Conservation (phyloP, 1,139 yeast species). For the Hyphopichia buzzinii region DNA sequence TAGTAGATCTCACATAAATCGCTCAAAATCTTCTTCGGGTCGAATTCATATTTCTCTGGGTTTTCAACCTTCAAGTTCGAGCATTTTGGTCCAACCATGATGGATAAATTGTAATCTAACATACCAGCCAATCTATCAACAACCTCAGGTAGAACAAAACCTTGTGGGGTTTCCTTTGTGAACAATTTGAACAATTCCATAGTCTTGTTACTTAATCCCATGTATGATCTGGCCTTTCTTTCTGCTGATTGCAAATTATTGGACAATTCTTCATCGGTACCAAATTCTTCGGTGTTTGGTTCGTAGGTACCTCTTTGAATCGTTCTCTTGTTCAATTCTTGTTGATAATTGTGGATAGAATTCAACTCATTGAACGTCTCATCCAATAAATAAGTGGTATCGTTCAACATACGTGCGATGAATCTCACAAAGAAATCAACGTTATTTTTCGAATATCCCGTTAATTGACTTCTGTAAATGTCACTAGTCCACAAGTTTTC, state of each 20-base stretch:
- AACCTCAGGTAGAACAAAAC: slow-evolving; percentile 84
- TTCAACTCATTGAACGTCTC: slow-evolving; percentile 82
- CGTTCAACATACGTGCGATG: slow-evolving; percentile 92
- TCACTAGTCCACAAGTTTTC: slow-evolving; percentile 81
- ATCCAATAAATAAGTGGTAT: slow-evolving; percentile 85
- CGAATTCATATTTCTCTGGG: slow-evolving; percentile 81
- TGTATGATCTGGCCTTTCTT: slow-evolving; percentile 74
- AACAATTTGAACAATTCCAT: slow-evolving; percentile 75
- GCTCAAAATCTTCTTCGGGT: slow-evolving; percentile 70
- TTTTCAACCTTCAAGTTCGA: slow-evolving; percentile 79
- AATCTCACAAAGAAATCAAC: slow-evolving; percentile 86
- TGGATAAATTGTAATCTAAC: slow-evolving; percentile 87
- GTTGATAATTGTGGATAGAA: slow-evolving; percentile 73
- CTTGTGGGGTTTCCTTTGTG: slow-evolving; percentile 81
- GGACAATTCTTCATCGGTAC: slow-evolving; percentile 58
- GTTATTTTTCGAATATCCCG: slow-evolving; percentile 59
- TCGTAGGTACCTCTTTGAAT: slow-evolving; percentile 25
- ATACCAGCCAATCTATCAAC: slow-evolving; percentile 93
- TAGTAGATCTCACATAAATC: slow-evolving; percentile 74
- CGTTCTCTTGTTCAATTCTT: slow-evolving; percentile 45
- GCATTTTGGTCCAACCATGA: slow-evolving; percentile 93
- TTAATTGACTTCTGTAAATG: slow-evolving; percentile 64
- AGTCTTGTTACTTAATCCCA: slow-evolving; percentile 82
- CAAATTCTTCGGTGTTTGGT: slow-evolving; percentile 45
- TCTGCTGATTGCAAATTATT: slow-evolving; percentile 62